Percentiles rank a stretch among this genome's conserved stretches.
Conservation (phyloP, 345 rosid genomes). For the Melaleuca alternifolia region DNA sequence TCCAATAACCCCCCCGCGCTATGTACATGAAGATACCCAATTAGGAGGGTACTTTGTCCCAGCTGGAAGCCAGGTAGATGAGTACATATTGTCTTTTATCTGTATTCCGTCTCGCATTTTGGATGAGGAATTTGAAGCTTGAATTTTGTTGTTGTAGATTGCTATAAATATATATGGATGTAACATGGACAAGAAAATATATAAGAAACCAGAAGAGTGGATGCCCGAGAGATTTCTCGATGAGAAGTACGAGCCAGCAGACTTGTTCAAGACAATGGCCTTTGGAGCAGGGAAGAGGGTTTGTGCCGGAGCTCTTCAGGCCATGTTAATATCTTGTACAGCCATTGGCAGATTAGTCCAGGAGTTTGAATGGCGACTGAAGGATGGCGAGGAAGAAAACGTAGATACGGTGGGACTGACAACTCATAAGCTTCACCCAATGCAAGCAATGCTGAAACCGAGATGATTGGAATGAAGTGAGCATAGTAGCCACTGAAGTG, state of each 20-base stretch:
- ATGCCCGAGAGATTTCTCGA: slow-evolving; percentile 67
- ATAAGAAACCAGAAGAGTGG: slow-evolving; percentile 69
- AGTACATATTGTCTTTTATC: neutral
- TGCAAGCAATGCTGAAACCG: slow-evolving; percentile 42
- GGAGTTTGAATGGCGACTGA: slow-evolving; percentile 68
- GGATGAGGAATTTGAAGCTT: neutral
- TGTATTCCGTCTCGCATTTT: neutral
- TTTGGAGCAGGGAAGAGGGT: slow-evolving; percentile 79
- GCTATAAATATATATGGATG: slow-evolving; percentile 84
- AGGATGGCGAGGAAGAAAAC: slow-evolving; percentile 54
- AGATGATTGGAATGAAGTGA: slow-evolving; percentile 13
- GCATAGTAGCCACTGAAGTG: neutral
- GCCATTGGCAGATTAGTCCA: slow-evolving; percentile 70
- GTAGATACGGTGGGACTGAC: slow-evolving; percentile 57
- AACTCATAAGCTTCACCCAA: slow-evolving; percentile 66
- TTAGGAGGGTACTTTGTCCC: slow-evolving; percentile 65
- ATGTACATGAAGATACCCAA: slow-evolving; percentile 68
- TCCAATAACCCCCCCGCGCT: slow-evolving; percentile 71
- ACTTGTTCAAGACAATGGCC: slow-evolving; percentile 81
- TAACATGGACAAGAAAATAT: slow-evolving; percentile 66
- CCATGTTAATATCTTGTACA: slow-evolving; percentile 38
- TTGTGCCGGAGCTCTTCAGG: slow-evolving; percentile 80
- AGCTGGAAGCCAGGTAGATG: slow-evolving; percentile 55
- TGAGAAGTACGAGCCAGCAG: slow-evolving; percentile 32
- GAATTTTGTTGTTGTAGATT: slow-evolving; percentile 31